Percentiles rank a stretch among this genome's conserved stretches.
These are phyloP conservation scores for Lentinula guzmanii DNA, from an alignment of 768 basidiomycete genomes.

Conservation along the genomic window DNA sequence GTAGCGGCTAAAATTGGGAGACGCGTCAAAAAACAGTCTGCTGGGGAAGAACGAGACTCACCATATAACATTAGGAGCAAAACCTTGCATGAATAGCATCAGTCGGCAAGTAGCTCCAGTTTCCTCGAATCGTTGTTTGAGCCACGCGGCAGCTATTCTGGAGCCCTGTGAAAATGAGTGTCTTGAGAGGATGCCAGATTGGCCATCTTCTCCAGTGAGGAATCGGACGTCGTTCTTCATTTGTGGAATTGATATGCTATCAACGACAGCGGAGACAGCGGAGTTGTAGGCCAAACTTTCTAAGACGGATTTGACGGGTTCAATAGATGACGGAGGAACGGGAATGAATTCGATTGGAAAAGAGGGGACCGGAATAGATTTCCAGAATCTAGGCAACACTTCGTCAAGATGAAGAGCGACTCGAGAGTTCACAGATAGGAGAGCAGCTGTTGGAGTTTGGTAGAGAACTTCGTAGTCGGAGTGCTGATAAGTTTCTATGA, in stretches of 20 bases:
- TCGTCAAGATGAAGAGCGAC: constrained; percentile 47
- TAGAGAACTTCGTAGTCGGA: constrained; percentile 33
- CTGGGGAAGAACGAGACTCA: constrained; percentile 23
- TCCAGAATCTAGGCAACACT: constrained; percentile 70
- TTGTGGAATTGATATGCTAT: constrained; percentile 58
- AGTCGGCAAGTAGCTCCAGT: constrained; percentile 73
- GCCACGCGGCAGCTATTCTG: constrained; percentile 61
- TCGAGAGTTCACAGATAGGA: constrained; percentile 41
- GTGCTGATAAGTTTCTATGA: background rate
- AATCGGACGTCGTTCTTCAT: constrained; percentile 71
- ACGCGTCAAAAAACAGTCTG: background rate
- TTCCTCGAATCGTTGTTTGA: constrained; percentile 66
- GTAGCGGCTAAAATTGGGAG: constrained; percentile 44
- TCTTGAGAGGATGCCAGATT: constrained; percentile 68
- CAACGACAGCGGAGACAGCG: constrained; percentile 58
- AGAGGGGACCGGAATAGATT: constrained; percentile 54
- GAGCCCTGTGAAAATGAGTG: constrained; percentile 77
- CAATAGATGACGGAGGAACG: constrained; percentile 49
- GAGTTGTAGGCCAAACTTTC: constrained; percentile 61
- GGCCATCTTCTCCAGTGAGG: constrained; percentile 79
- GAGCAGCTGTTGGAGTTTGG: constrained; percentile 33
- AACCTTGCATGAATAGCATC: constrained; percentile 59
- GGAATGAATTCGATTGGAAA: constrained; percentile 43
- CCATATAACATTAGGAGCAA: constrained; percentile 88
- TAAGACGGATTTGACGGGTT: constrained; percentile 54